A percentile compares a stretch with the other conserved stretches of the same genome.
Conservation (phyloP, 106 monocot genomes). For the Apostasia ramifera region DNA sequence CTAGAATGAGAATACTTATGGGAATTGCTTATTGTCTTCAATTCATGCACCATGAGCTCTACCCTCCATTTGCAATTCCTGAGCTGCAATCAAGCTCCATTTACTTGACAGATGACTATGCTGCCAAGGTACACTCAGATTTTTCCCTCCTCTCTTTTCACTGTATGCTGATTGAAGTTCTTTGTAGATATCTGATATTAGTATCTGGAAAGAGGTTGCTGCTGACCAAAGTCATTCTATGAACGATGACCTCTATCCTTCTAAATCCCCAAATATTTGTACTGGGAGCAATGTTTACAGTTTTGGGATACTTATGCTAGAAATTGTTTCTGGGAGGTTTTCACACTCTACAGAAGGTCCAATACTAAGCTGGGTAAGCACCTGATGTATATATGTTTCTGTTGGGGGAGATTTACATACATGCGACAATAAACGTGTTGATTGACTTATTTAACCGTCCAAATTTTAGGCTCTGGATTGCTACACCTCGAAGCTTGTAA, state of each 20-base stretch:
- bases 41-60: conserved; percentile 67
- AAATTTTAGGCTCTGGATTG: no score
- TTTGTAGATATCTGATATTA: conserved; percentile 27
- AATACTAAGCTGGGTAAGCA: conserved; percentile 50
- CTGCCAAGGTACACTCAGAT: conserved; percentile 62
- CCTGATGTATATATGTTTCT: no score
- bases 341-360: conserved; percentile 41
- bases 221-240: conserved; percentile 2
- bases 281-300: conserved; percentile 29
- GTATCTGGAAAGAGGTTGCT: conserved; percentile 34
- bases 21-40: conserved; percentile 87
- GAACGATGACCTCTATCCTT: conserved; percentile 14
- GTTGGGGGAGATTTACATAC: no score
- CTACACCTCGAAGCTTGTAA: no score
- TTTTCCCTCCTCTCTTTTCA: background rate
- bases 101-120: conserved; percentile 72
- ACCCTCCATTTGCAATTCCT: conserved; percentile 53
- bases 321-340: conserved; percentile 48
- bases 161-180: background rate
- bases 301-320: conserved; percentile 44
- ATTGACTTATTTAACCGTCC: no score
- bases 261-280: conserved; percentile 11
- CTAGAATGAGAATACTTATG: conserved; percentile 88
- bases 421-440: no score
- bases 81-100: conserved; percentile 40